Conservation (phyloP, 768 basidiomycete species). For the Suillus spraguei region DNA sequence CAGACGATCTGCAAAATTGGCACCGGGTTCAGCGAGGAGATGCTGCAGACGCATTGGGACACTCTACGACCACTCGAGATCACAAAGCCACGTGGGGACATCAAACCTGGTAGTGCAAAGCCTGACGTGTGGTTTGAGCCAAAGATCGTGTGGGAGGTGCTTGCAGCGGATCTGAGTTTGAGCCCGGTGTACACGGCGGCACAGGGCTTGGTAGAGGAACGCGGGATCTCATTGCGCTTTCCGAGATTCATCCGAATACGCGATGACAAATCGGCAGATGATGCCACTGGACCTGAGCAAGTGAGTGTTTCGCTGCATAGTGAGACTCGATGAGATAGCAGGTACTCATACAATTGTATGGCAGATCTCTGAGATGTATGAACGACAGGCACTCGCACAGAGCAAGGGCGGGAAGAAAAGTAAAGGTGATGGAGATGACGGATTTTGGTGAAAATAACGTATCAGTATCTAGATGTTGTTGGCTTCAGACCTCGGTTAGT, state of each 20-base stretch:
- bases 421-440: constrained; percentile 68
- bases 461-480: constrained; percentile 3
- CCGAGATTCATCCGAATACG: constrained; percentile 91
- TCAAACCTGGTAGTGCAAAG: constrained; percentile 90
- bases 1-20: constrained; percentile 99
- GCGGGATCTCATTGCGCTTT: constrained; percentile 95
- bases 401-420: constrained; percentile 67
- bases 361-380: constrained; percentile 94
- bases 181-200: constrained; percentile 97
- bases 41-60: constrained; percentile 79
- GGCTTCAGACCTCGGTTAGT: constrained; percentile 21
- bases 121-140: constrained; percentile 99
- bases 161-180: constrained; percentile 94
- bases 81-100: constrained; percentile 71
- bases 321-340: neutral
- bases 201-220: constrained; percentile 84
- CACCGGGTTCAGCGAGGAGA: constrained; percentile 96
- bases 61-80: constrained; percentile 78
- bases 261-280: constrained; percentile 92
- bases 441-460: constrained; percentile 63
- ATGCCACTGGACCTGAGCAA: constrained; percentile 93
- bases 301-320: constrained; percentile 41
- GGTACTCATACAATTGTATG: constrained; percentile 10
- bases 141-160: constrained; percentile 96
- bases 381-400: constrained; percentile 82